A percentile compares a stretch with the other conserved stretches of the same genome.
Evolutionary conservation across 306 rosid species (phyloP).

Genomic region (Rubus idaeus): DNA sequence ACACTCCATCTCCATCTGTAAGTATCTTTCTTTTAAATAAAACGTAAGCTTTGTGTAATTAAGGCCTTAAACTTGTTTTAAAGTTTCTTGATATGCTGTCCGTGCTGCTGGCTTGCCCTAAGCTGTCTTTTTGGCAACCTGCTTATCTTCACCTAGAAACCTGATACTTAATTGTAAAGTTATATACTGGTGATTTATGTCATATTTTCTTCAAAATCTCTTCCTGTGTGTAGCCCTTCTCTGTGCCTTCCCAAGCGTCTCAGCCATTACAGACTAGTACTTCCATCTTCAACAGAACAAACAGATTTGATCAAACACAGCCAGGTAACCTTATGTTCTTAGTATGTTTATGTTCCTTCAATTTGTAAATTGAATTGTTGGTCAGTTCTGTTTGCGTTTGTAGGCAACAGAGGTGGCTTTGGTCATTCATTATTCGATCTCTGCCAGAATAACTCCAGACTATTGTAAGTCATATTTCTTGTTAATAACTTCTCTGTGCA

Average conservation of each 20-base stretch:
- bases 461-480: slow-evolving; percentile 50
- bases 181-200: neutral
- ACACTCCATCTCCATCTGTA: neutral
- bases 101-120: neutral
- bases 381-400: slow-evolving; percentile 16
- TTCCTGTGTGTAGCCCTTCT: slow-evolving; percentile 45
- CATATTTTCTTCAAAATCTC: neutral
- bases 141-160: neutral
- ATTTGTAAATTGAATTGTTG: neutral
- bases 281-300: slow-evolving; percentile 31
- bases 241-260: slow-evolving; percentile 50
- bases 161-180: neutral
- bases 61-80: neutral
- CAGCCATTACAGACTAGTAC: slow-evolving; percentile 51
- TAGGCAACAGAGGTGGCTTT: slow-evolving; percentile 53
- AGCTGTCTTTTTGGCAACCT: neutral
- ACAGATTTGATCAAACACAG: slow-evolving; percentile 57
- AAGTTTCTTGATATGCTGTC: neutral
- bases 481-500: neutral
- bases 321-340: slow-evolving; percentile 51
- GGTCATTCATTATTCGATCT: slow-evolving; percentile 48
- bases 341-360: slow-evolving; percentile 5
- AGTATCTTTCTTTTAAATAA: neutral
- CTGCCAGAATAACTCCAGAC: slow-evolving; percentile 52
- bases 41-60: neutral